These are phyloP conservation scores for Globisporangium echinulatum DNA, from an alignment of 352 stramenopile genomes.

Conservation along the genomic window DNA sequence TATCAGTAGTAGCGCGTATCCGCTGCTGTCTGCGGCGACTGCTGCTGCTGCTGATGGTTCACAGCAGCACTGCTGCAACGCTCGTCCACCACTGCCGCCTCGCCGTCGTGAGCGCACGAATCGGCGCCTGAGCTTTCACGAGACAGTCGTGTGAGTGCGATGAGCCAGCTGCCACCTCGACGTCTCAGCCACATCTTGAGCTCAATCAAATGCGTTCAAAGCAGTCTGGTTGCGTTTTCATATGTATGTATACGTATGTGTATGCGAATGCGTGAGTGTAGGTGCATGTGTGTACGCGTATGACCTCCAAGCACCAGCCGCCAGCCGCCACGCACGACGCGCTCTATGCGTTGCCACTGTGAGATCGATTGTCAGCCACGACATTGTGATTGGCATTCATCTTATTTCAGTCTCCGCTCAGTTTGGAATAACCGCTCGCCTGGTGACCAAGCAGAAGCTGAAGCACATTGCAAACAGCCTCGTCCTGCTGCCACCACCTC, in stretches of 20 bases:
- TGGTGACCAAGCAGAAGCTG: background rate
- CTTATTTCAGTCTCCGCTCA: background rate
- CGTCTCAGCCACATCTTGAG: background rate
- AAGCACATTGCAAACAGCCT: background rate
- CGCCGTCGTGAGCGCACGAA: background rate
- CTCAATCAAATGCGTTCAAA: background rate
- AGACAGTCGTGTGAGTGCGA: background rate
- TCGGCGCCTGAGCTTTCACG: conserved; percentile 8
- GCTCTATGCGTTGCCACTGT: too few species aligned
- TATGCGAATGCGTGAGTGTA: too few species aligned
- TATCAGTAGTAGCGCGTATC: too few species aligned
- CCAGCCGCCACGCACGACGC: too few species aligned
- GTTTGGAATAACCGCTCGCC: background rate
- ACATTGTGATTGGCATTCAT: background rate
- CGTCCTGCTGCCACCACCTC: background rate
- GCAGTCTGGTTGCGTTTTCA: background rate
- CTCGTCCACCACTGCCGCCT: background rate
- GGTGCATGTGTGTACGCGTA: too few species aligned
- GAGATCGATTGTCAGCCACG: background rate
- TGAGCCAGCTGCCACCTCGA: background rate
- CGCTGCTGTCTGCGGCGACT: too few species aligned
- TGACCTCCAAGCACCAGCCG: too few species aligned
- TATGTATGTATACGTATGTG: too few species aligned
- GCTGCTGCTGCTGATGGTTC: background rate
- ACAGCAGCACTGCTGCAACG: background rate